Conservation (phyloP, 257 asterid genomes). For the Vinca minor region DNA sequence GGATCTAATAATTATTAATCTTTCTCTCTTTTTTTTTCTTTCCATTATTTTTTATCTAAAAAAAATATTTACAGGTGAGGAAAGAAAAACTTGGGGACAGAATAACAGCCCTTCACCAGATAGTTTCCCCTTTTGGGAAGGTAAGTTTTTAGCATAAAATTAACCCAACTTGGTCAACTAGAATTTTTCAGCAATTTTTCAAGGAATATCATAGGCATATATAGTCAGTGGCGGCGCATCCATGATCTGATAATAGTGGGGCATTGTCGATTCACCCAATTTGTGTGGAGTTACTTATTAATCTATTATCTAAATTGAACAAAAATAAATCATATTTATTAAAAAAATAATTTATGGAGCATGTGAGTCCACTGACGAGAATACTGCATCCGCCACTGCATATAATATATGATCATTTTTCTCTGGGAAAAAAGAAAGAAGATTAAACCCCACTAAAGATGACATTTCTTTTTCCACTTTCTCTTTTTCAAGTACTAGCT, state of each 20-base stretch:
- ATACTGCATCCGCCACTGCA: too few species aligned
- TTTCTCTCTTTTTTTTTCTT: not conserved
- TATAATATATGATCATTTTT: too few species aligned
- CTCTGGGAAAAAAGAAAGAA: slow-evolving; percentile 1
- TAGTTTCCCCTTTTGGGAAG: slow-evolving; percentile 92
- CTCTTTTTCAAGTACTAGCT: slow-evolving; percentile 6
- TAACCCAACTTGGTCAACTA: not conserved
- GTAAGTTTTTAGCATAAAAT: slow-evolving; percentile 24
- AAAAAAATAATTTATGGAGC: too few species aligned
- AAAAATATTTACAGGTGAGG: slow-evolving; percentile 47
- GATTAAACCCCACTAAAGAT: not conserved
- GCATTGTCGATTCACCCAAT: too few species aligned
- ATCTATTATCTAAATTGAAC: too few species aligned
- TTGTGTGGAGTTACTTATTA: too few species aligned
- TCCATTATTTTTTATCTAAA: slow-evolving; percentile 1
- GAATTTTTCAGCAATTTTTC: slow-evolving; percentile 4
- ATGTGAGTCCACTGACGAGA: too few species aligned
- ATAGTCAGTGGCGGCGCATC: too few species aligned
- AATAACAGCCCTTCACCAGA: slow-evolving; percentile 81
- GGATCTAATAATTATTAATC: not conserved
- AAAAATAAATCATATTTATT: too few species aligned
- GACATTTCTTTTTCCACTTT: slow-evolving; percentile 17
- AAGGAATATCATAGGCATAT: slow-evolving; percentile 9
- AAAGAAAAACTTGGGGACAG: slow-evolving; percentile 78
- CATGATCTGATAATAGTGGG: too few species aligned